Evolutionary conservation across 2,329 filamentous ascomycete species (phyloP).

Genomic region (Fusarium coffeatum): DNA sequence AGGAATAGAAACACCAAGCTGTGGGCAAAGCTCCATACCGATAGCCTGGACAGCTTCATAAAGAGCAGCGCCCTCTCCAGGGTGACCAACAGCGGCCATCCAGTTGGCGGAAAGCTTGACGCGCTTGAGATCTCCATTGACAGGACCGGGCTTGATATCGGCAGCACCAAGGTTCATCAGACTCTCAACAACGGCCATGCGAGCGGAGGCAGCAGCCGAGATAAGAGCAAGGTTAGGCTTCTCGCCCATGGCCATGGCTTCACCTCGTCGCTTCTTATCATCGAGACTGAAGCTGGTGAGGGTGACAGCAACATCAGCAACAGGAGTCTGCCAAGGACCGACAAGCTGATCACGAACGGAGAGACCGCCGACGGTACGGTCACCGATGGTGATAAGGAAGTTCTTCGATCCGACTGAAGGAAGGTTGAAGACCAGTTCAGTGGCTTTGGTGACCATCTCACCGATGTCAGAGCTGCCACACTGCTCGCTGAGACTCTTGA

Average conservation of each 20-base stretch:
- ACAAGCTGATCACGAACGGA: conserved; percentile 95
- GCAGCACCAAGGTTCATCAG: conserved; percentile 92
- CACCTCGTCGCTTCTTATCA: conserved; percentile 79
- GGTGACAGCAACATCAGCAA: conserved; percentile 94
- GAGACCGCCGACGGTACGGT: conserved; percentile 90
- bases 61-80: conserved; percentile 89
- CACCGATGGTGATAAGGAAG: conserved; percentile 96
- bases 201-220: conserved; percentile 86
- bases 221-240: conserved; percentile 91
- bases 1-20: conserved; percentile 91
- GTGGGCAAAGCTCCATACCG: conserved; percentile 89
- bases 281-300: conserved; percentile 78
- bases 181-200: conserved; percentile 96
- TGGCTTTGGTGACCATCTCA: conserved; percentile 64
- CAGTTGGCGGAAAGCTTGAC: conserved; percentile 96
- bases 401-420: conserved; percentile 96
- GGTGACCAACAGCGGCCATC: conserved; percentile 97
- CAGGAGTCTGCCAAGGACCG: conserved; percentile 93
- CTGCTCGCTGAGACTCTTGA: conserved; percentile 71
- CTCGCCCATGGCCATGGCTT: conserved; percentile 98
- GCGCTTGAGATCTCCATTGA: conserved; percentile 73
- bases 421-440: conserved; percentile 82
- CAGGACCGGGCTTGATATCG: conserved; percentile 60
- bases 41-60: conserved; percentile 96
- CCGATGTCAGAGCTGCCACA: conserved; percentile 63